A percentile compares a stretch with the other conserved stretches of the same genome.
Evolutionary conservation across 2,329 filamentous ascomycete genomes (phyloP).

Genomic region (Fusarium clavum): DNA sequence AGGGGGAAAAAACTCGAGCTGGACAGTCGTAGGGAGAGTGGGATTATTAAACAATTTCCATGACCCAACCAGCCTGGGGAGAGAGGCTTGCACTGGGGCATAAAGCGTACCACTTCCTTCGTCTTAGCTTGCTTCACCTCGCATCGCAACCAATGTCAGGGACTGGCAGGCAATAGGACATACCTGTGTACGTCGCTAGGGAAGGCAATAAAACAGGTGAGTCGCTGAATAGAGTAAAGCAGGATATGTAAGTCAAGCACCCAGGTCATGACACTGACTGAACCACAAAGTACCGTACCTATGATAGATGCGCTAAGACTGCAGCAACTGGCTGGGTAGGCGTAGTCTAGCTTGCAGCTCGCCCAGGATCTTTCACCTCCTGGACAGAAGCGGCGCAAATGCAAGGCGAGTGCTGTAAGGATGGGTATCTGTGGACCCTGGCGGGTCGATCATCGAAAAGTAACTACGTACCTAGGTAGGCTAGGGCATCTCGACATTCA

Average conservation of each 20-base stretch:
- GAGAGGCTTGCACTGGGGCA: constrained; percentile 6
- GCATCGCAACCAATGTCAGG: constrained; percentile 16
- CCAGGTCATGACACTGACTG: not conserved
- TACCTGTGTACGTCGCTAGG: constrained; percentile 1
- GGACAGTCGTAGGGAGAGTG: constrained; percentile 9
- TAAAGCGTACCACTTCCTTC: constrained; percentile 2
- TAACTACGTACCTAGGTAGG: not conserved
- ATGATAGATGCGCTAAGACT: not conserved
- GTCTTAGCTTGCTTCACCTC: constrained; percentile 1
- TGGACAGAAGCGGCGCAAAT: not conserved
- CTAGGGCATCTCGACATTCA: constrained; percentile 5
- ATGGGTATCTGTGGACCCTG: constrained; percentile 23
- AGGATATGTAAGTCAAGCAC: not conserved
- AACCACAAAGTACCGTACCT: not conserved
- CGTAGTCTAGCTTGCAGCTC: not conserved
- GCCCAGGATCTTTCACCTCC: constrained; percentile 12
- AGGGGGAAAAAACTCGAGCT: not conserved
- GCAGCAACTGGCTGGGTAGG: not conserved
- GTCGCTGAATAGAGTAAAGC: constrained; percentile 12
- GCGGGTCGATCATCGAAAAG: constrained; percentile 22
- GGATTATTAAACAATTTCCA: constrained; percentile 18
- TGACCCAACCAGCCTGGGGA: constrained; percentile 4
- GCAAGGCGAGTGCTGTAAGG: constrained; percentile 2
- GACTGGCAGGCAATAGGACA: not conserved
- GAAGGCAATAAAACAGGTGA: constrained; percentile 1